These are phyloP conservation scores for Monosporascus sp. DNA, from an alignment of 2,329 filamentous ascomycete genomes.

Conservation along the genomic window DNA sequence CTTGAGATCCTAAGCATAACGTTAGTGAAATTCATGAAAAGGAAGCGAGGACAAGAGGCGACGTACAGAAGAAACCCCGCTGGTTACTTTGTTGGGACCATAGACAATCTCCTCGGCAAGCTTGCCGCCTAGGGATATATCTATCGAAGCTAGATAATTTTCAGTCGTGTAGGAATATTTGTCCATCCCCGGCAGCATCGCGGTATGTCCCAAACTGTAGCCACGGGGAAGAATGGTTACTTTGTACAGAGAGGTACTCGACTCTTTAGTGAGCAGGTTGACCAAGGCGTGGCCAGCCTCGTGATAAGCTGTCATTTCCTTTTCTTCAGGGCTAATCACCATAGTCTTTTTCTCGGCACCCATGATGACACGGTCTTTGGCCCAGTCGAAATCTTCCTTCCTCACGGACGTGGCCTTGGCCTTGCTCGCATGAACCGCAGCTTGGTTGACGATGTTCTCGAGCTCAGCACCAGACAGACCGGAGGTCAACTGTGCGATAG, in stretches of 20 bases:
- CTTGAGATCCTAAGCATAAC: conserved; percentile 63
- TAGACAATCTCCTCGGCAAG: conserved; percentile 89
- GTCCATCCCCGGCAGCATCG: conserved; percentile 84
- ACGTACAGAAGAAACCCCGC: conserved; percentile 73
- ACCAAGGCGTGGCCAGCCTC: conserved; percentile 95
- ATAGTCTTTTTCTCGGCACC: conserved; percentile 87
- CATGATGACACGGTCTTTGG: conserved; percentile 97
- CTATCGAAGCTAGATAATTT: conserved; percentile 76
- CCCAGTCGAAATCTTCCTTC: conserved; percentile 87
- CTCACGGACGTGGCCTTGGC: conserved; percentile 70
- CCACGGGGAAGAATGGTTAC: conserved; percentile 94
- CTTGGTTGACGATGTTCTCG: conserved; percentile 95
- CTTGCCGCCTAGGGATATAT: conserved; percentile 78
- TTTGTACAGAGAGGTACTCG: conserved; percentile 81
- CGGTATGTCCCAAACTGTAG: conserved; percentile 78
- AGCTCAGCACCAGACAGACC: conserved; percentile 94
- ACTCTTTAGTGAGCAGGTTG: conserved; percentile 70
- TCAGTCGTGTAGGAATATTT: conserved; percentile 83
- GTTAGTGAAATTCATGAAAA: neutral
- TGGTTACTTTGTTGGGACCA: conserved; percentile 85
- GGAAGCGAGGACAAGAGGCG: neutral
- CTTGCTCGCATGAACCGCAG: conserved; percentile 89
- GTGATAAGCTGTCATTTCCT: conserved; percentile 91
- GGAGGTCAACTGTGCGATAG: conserved; percentile 80
- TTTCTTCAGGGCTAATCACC: conserved; percentile 88